Percentiles rank a stretch among this genome's conserved stretches.
Conservation (phyloP, 495 filamentous ascomycete species). For the Pyrenopolyporus hunteri region DNA sequence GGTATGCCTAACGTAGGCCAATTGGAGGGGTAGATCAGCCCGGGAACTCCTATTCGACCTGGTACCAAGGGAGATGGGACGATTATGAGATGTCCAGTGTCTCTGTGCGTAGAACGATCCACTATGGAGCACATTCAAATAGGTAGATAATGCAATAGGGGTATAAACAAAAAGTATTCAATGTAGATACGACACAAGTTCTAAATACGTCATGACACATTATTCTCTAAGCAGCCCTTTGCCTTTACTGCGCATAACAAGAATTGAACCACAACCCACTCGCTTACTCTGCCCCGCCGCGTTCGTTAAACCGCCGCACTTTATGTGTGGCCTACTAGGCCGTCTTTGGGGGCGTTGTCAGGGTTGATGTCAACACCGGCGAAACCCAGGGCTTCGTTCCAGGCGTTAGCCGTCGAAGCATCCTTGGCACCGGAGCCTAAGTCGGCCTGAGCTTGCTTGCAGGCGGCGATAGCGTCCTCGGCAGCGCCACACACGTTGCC, state of each 20-base stretch:
- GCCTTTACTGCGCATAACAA: conserved; percentile 16
- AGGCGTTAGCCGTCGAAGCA: conserved; percentile 49
- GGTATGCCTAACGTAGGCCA: too few relatives aligned
- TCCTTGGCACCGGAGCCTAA: conserved; percentile 50
- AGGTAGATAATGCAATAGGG: too few relatives aligned
- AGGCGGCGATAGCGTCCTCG: conserved; percentile 57
- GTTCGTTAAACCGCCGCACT: background rate
- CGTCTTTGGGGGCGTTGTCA: conserved; percentile 46
- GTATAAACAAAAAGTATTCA: conserved; percentile 16
- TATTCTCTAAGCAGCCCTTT: background rate
- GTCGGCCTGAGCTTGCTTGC: conserved; percentile 50
- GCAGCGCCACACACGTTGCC: conserved; percentile 63
- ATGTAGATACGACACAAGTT: conserved; percentile 27
- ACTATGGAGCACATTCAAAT: background rate
- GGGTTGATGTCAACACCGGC: conserved; percentile 49
- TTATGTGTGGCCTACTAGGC: conserved; percentile 48
- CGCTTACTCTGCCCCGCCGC: background rate
- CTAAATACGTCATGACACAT: conserved; percentile 31
- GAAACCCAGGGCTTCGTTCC: conserved; percentile 53
- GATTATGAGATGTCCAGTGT: too few relatives aligned
- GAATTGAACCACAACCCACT: background rate
- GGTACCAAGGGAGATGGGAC: too few relatives aligned
- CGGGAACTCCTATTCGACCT: too few relatives aligned
- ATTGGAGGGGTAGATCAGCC: too few relatives aligned
- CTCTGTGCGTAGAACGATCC: too few relatives aligned